These are phyloP conservation scores for Deuterostichococcus epilithicus DNA, from an alignment of 139 green algal genomes.

Conservation along the genomic window DNA sequence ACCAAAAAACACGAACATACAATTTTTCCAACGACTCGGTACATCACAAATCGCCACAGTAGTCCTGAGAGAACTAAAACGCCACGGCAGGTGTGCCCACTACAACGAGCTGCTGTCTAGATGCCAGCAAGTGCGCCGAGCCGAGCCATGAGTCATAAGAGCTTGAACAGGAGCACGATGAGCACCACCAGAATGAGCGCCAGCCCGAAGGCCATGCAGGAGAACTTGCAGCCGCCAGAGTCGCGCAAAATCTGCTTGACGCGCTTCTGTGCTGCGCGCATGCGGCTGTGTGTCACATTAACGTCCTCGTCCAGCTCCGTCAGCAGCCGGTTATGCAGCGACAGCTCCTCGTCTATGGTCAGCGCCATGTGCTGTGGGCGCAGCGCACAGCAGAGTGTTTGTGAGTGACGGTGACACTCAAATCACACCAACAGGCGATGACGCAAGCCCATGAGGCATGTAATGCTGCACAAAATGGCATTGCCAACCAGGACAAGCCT, in stretches of 20 bases:
- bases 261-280: constrained; percentile 53
- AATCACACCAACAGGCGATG: not conserved
- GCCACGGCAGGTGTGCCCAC: no score
- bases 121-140: not conserved
- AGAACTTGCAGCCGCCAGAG: constrained; percentile 46
- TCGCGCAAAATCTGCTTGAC: constrained; percentile 48
- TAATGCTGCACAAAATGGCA: no score
- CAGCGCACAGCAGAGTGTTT: constrained; percentile 7
- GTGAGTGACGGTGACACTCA: no score
- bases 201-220: constrained; percentile 56
- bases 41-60: no score
- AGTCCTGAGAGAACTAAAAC: no score
- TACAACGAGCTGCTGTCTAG: not conserved
- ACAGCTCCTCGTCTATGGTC: constrained; percentile 86
- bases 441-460: no score
- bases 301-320: constrained; percentile 82
- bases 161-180: constrained; percentile 51
- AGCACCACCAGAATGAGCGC: constrained; percentile 61
- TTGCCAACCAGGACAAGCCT: no score
- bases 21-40: no score
- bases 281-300: constrained; percentile 59
- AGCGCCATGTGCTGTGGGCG: constrained; percentile 84
- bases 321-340: constrained; percentile 80
- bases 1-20: no score
- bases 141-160: constrained; percentile 24